Evolutionary conservation across 2,329 filamentous ascomycete species (phyloP).

Genomic region (Colletotrichum abscissum): DNA sequence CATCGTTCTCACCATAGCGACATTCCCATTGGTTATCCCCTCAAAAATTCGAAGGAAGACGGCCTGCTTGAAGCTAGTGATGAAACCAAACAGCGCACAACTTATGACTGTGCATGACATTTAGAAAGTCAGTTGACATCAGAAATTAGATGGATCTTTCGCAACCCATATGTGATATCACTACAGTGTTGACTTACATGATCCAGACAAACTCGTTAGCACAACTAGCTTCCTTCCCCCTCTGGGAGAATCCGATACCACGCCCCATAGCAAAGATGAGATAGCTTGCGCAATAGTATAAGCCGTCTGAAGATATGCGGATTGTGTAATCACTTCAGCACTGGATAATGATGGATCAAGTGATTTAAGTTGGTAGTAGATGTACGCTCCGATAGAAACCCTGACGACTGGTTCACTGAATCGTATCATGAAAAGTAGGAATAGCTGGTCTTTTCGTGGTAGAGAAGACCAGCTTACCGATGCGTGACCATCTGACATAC

Average conservation of each 20-base stretch:
- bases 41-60: conserved; percentile 3
- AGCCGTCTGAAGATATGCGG: conserved; percentile 15
- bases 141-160: too few relatives aligned
- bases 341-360: conserved; percentile 11
- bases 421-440: background rate
- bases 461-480: background rate
- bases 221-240: conserved; percentile 19
- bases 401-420: background rate
- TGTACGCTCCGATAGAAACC: background rate
- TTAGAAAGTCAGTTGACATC: too few relatives aligned
- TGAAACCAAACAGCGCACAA: conserved; percentile 15
- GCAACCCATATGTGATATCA: too few relatives aligned
- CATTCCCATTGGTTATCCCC: conserved; percentile 16
- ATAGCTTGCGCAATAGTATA: conserved; percentile 17
- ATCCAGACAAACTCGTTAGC: background rate
- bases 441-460: background rate
- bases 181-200: background rate
- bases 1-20: conserved; percentile 13
- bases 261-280: conserved; percentile 7
- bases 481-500: background rate
- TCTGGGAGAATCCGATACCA: conserved; percentile 1
- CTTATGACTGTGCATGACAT: background rate
- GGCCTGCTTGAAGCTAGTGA: conserved; percentile 24
- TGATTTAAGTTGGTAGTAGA: conserved; percentile 22
- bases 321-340: conserved; percentile 3